Evolutionary conservation across 805 yeast species (phyloP).

Genomic region (Yamadazyma nakazawae): DNA sequence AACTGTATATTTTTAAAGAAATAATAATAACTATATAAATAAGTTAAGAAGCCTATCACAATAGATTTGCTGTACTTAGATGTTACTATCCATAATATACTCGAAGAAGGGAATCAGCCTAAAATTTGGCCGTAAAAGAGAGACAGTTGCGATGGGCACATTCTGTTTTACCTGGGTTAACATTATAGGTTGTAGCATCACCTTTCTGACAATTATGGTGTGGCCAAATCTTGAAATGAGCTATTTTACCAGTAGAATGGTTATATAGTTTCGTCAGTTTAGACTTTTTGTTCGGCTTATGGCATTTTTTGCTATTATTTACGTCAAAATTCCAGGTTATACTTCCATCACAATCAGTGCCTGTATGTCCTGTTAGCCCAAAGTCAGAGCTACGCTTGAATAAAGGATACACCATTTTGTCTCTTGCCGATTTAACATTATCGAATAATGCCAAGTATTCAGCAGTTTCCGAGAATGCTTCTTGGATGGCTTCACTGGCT

Average conservation of each 20-base stretch:
- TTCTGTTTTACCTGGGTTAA: too few species aligned
- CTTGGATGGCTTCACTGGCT: neutral
- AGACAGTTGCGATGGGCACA: too few species aligned
- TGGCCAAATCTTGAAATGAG: neutral
- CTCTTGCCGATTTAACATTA: neutral
- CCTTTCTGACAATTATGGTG: neutral
- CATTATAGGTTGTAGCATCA: too few species aligned
- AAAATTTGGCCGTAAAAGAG: too few species aligned
- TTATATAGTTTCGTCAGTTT: neutral
- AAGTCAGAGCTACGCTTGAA: neutral
- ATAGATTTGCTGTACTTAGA: too few species aligned
- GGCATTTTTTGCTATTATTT: neutral
- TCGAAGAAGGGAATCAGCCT: too few species aligned
- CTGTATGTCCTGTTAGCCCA: conserved; percentile 1
- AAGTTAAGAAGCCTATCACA: too few species aligned
- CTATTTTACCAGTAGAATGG: neutral
- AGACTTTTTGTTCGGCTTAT: neutral
- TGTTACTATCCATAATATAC: too few species aligned
- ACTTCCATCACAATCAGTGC: neutral
- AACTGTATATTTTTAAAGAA: too few species aligned
- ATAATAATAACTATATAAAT: too few species aligned
- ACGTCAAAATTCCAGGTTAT: neutral
- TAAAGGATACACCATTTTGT: neutral
- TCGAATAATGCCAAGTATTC: neutral
- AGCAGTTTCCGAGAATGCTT: neutral